Evolutionary conservation across 148 eudicot species (phyloP), one percentile per base, ranked within the genome.

Genomic region (Vaccinium darrowii): DNA sequence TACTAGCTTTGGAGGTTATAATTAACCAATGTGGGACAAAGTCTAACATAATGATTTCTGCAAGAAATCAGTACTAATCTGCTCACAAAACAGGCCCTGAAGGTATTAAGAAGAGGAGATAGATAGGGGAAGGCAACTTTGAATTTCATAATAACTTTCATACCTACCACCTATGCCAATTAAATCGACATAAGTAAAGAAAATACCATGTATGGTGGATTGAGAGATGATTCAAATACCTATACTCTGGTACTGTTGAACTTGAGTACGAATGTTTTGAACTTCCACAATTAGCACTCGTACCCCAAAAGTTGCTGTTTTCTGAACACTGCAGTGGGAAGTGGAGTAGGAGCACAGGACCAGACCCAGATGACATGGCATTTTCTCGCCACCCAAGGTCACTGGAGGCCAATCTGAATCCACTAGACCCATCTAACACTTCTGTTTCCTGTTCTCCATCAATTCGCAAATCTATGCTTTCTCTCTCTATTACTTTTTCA

Each of bases 281-380:
- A 23, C 54, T 56, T 19, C 81, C 84, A 50, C 9, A 57, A 51
- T 8, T 11, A 8, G 80, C 39, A 65, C 43, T 76, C 33, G 8
- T 81, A 75, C 72, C 86, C 85, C 81, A 50, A 7, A 50, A 60
- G 60, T 75, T 75, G 79, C 75, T 56, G 36, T 62, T 80, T 82
- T 69, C 52, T 30, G 60, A 83, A 14, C n/a, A 60, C 33, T 85
- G 86, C 84, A 88, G 43, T 62, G 90, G 90, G 80, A 88, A 73
- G 69, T 88, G 90, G 85, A 88, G 90, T 82, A 88, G 79, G 80
- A 88, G 87, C n/a, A 88, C 90, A 88, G 90, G 90, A 80, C 90
- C 90, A 12, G 88, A 88, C 73, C 90, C 90, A 8, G 90, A 88
- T 83, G 85, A 85, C 84, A 88, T 79, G 53, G 77, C 79, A 69